These are phyloP conservation scores for Ceraceosorus guamensis DNA, from an alignment of 1,284 basidiomycete species.

Conservation along the genomic window DNA sequence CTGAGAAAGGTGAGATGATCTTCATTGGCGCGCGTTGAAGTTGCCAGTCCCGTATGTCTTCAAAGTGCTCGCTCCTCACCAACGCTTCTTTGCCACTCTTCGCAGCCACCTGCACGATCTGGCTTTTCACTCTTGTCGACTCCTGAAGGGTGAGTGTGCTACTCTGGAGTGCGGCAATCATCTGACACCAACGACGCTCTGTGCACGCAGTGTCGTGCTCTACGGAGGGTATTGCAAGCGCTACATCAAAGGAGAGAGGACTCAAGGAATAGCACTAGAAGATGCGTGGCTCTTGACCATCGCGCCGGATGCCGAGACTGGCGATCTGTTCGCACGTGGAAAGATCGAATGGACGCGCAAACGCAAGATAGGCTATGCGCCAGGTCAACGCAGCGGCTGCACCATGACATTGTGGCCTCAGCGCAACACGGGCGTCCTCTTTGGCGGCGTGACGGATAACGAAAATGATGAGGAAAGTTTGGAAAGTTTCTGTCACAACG, in stretches of 20 bases:
- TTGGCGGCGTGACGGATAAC: constrained; percentile 85
- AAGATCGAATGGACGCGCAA: constrained; percentile 71
- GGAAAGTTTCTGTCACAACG: constrained; percentile 52
- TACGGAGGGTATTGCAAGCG: constrained; percentile 90
- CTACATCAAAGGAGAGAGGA: constrained; percentile 75
- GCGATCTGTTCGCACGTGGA: constrained; percentile 25
- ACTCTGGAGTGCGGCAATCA: too few species aligned
- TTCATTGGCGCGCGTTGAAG: not conserved
- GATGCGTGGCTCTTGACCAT: constrained; percentile 83
- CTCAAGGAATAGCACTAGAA: constrained; percentile 69
- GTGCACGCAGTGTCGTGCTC: constrained; percentile 56
- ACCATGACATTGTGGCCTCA: constrained; percentile 74
- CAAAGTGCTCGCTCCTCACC: too few species aligned
- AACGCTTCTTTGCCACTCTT: too few species aligned
- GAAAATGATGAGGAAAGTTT: constrained; percentile 78
- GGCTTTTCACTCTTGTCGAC: constrained; percentile 81
- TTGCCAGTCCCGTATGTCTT: not conserved
- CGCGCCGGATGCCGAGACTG: constrained; percentile 26
- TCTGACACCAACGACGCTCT: too few species aligned
- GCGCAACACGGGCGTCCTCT: constrained; percentile 65
- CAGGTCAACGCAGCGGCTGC: constrained; percentile 58
- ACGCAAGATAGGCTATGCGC: constrained; percentile 64
- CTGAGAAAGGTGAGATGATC: constrained; percentile 9
- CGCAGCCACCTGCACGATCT: constrained; percentile 1
- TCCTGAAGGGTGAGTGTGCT: constrained; percentile 58